Percentiles rank a stretch among this genome's conserved stretches.
phyloP scores from a whole-genome alignment of 768 basidiomycete genomes.

The Naganishia vishniacii region DNA sequence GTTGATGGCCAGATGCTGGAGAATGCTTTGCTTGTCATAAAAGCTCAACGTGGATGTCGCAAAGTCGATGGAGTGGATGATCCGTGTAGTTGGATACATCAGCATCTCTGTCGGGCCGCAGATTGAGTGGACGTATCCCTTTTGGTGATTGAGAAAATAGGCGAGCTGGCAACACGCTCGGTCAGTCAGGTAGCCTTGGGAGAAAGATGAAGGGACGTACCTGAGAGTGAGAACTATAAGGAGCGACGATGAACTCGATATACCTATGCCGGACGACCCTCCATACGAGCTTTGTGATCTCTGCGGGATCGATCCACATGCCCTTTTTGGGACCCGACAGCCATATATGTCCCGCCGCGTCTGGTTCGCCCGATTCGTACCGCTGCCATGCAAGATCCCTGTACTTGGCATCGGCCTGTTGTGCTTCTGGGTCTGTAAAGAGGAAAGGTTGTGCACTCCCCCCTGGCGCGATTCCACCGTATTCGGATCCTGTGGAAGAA shows the following conservation, averaged over 20 bases:
- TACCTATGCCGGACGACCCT: conserved; percentile 88
- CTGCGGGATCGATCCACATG: conserved; percentile 61
- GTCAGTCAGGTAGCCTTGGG: background rate
- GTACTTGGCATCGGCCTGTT: conserved; percentile 38
- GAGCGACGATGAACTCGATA: conserved; percentile 93
- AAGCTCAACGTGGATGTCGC: conserved; percentile 66
- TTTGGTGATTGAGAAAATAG: conserved; percentile 86
- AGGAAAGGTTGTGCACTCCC: background rate
- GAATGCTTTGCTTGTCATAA: conserved; percentile 70
- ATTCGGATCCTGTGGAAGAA: background rate
- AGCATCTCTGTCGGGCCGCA: conserved; percentile 85
- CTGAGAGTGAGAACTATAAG: conserved; percentile 93
- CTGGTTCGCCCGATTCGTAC: conserved; percentile 88
- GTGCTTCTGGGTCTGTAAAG: conserved; percentile 31
- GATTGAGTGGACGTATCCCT: conserved; percentile 89
- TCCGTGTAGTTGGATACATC: conserved; percentile 64
- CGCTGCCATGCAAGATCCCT: conserved; percentile 73
- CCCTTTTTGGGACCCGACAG: conserved; percentile 66
- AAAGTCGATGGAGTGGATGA: conserved; percentile 84
- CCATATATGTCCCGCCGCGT: conserved; percentile 63
- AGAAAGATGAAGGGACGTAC: conserved; percentile 53
- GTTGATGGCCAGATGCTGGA: conserved; percentile 61
- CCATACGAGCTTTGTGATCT: conserved; percentile 88
- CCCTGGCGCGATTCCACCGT: background rate
- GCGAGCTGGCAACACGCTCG: conserved; percentile 60